phyloP scores from a whole-genome alignment of 1,284 basidiomycete species.

The Moesziomyces sp. region DNA sequence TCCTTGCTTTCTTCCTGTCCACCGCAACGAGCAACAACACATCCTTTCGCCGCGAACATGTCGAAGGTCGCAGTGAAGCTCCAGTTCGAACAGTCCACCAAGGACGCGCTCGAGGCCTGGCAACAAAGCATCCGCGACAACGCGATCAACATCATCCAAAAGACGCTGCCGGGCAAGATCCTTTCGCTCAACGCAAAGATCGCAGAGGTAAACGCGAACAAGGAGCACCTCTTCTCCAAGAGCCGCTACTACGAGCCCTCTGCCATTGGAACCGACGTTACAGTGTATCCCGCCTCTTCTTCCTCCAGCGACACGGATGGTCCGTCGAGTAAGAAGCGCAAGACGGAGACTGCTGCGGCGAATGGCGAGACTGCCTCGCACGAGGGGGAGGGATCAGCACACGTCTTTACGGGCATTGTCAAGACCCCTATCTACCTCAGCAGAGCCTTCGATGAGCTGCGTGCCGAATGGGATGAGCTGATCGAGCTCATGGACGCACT shows the following conservation, averaged over 20 bases:
- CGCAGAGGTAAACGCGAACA: conserved; percentile 21
- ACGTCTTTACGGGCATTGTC: conserved; percentile 38
- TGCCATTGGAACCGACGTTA: conserved; percentile 18
- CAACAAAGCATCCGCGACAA: conserved; percentile 33
- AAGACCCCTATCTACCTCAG: conserved; percentile 26
- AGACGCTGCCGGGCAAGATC: conserved; percentile 42
- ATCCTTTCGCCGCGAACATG: conserved; percentile 12
- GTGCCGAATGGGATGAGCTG: conserved; percentile 44
- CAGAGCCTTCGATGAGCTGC: conserved; percentile 24
- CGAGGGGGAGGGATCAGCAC: conserved; percentile 18
- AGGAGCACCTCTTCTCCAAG: conserved; percentile 33
- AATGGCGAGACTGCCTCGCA: conserved; percentile 9
- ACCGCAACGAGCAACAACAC: neutral
- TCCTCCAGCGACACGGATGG: neutral
- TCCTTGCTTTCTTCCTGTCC: neutral
- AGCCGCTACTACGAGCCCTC: conserved; percentile 30
- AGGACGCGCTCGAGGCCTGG: conserved; percentile 39
- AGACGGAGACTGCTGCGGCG: conserved; percentile 9
- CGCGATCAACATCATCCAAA: conserved; percentile 46
- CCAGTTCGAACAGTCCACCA: conserved; percentile 32
- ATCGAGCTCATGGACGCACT: conserved; percentile 42
- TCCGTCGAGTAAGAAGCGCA: conserved; percentile 38
- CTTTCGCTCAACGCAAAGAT: conserved; percentile 42
- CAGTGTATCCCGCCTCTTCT: conserved; percentile 18
- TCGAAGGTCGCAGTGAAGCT: conserved; percentile 32